Evolutionary conservation across 148 eudicot genomes (phyloP), one percentile per base, ranked within the genome.

Genomic region (Rhododendron kiyosumense): DNA sequence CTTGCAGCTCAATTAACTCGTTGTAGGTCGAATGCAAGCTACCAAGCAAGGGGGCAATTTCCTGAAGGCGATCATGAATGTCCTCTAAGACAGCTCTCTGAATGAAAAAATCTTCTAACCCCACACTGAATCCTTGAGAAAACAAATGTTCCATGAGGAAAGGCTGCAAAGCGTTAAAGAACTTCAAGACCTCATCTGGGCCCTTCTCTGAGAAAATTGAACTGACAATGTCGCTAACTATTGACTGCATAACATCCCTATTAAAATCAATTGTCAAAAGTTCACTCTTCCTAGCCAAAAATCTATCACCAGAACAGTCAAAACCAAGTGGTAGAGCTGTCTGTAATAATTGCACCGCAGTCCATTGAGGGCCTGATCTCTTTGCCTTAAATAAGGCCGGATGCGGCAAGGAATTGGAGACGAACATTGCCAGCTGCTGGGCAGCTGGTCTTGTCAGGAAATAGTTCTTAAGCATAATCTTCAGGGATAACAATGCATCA

Each of bases 371-470:
- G 63, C 93, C 95, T 75, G 85, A 85, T 3, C 77, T 78, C 15
- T 75, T n/a, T 18, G 92, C 84, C 91, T 92, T 93, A 34, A 85
- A n/a, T 12, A 95, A 77, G 2, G 98, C 91, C 43, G 98, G 94
- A 32, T 83, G 83, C 0, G 96, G 91, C 86, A 97, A 86, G 10
- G 82, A 78, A 71, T 84, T 87, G 0, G 92, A 91, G 0, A 92
- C 90, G 88, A 90, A 92, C 95, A 97, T 92, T 17, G 92, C 95
- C 63, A 97, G 86, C 81, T 97, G 99, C 52, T 97, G 96, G 46
- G 95, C 95, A 9, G 87, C 85, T n/a, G 88, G 88, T 90, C 84
- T 94, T 45, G 85, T 87, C 63, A 97, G 86, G 84, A 93, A 94
- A 65, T 88, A 88, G 3, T 45, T 84, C 74, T 86, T 88, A 73